A percentile compares a stretch with the other conserved stretches of the same genome.
Evolutionary conservation across 1,284 basidiomycete species (phyloP).

Genomic region (Cutaneotrichosporon spelunceum): DNA sequence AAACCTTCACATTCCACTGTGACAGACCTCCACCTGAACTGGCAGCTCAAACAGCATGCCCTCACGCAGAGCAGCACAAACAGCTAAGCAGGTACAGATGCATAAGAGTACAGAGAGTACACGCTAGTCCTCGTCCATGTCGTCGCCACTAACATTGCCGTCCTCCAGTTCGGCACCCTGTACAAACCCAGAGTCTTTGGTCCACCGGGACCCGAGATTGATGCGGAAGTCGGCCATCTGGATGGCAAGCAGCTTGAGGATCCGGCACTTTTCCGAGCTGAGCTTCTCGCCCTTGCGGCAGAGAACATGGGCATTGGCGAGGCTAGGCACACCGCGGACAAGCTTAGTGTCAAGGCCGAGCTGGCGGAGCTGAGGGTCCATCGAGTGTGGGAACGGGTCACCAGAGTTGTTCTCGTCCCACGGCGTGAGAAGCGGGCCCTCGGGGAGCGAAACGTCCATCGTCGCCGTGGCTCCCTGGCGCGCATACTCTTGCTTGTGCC

Average conservation of each 20-base stretch:
- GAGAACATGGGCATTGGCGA: slow-evolving; percentile 74
- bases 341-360: slow-evolving; percentile 84
- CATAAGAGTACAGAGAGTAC: slow-evolving; percentile 10
- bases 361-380: slow-evolving; percentile 91
- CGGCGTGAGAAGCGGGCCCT: slow-evolving; percentile 55
- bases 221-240: slow-evolving; percentile 79
- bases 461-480: slow-evolving; percentile 78
- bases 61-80: not conserved
- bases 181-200: slow-evolving; percentile 61
- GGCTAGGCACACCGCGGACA: slow-evolving; percentile 80
- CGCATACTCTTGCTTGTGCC: slow-evolving; percentile 85
- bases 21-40: not conserved
- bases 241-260: slow-evolving; percentile 81
- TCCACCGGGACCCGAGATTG: slow-evolving; percentile 69
- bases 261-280: slow-evolving; percentile 77
- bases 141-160: slow-evolving; percentile 25
- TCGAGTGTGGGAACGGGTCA: slow-evolving; percentile 85
- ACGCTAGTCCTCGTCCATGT: slow-evolving; percentile 41
- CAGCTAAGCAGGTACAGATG: slow-evolving; percentile 25
- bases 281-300: slow-evolving; percentile 80
- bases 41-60: not conserved
- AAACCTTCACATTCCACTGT: not conserved
- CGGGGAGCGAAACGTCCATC: slow-evolving; percentile 71
- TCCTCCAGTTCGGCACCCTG: slow-evolving; percentile 60
- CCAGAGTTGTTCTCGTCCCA: slow-evolving; percentile 64